These are phyloP conservation scores for Wickerhamomyces subpelliculosus DNA, from an alignment of 805 yeast species.

Conservation along the genomic window DNA sequence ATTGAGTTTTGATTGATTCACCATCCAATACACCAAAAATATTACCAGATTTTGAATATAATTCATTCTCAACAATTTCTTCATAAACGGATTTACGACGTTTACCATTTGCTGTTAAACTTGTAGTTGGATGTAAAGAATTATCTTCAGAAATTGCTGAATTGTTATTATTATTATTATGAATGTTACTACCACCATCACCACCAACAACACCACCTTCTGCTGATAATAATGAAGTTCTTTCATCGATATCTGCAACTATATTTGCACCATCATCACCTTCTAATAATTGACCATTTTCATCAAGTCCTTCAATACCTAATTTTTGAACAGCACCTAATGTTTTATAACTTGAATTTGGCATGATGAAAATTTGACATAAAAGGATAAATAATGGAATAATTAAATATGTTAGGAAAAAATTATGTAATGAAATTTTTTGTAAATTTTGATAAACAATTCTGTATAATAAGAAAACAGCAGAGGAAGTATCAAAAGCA, in stretches of 20 bases:
- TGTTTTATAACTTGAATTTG: constrained; percentile 66
- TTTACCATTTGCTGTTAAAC: constrained; percentile 14
- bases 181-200: too few relatives aligned
- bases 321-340: constrained; percentile 60
- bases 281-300: constrained; percentile 45
- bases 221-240: constrained; percentile 23
- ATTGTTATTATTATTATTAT: too few relatives aligned
- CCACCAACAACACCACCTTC: too few relatives aligned
- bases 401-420: constrained; percentile 59
- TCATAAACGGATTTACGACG: constrained; percentile 55
- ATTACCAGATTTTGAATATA: constrained; percentile 43
- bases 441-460: constrained; percentile 42
- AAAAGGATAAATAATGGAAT: constrained; percentile 74
- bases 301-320: constrained; percentile 68
- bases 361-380: constrained; percentile 79
- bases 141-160: too few relatives aligned
- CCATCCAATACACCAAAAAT: constrained; percentile 79
- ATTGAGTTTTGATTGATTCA: constrained; percentile 39
- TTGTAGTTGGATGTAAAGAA: too few relatives aligned
- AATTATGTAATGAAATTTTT: constrained; percentile 39
- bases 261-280: constrained; percentile 34
- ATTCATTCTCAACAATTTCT: constrained; percentile 52
- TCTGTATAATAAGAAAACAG: constrained; percentile 72
- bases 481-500: constrained; percentile 92
- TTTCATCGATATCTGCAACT: constrained; percentile 37